Evolutionary conservation across 768 basidiomycete species (phyloP).

Genomic region (Pisolithus tinctorius): DNA sequence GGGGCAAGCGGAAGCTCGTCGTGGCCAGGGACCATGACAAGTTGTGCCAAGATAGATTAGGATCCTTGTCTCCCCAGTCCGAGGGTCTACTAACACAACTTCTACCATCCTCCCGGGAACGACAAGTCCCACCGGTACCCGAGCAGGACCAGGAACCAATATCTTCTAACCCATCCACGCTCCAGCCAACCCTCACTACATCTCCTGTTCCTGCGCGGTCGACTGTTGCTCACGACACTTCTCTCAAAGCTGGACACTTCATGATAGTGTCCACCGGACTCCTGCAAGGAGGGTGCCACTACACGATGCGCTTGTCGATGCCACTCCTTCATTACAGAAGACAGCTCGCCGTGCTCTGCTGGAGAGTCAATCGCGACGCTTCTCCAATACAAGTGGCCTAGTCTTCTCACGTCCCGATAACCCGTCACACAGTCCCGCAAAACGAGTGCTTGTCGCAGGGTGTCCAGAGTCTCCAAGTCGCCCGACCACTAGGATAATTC

Average conservation of each 20-base stretch:
- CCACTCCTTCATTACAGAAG: conserved; percentile 45
- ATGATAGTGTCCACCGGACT: conserved; percentile 39
- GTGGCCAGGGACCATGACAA: too few species aligned
- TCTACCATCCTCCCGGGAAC: too few species aligned
- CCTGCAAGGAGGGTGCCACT: conserved; percentile 63
- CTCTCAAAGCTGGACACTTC: conserved; percentile 28
- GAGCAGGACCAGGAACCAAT: too few species aligned
- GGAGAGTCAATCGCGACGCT: conserved; percentile 17
- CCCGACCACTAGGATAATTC: conserved; percentile 14
- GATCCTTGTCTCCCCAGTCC: too few species aligned
- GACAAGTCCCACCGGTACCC: too few species aligned
- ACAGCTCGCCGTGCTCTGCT: conserved; percentile 27
- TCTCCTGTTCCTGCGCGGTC: conserved; percentile 24
- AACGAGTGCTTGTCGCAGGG: conserved; percentile 25
- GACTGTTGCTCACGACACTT: conserved; percentile 12
- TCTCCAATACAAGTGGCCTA: conserved; percentile 15
- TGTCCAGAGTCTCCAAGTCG: conserved; percentile 23
- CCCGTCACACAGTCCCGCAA: conserved; percentile 31
- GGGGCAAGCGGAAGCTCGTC: too few species aligned
- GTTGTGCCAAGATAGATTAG: too few species aligned
- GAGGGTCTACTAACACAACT: conserved; percentile 35
- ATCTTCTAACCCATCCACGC: too few species aligned
- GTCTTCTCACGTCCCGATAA: conserved; percentile 38
- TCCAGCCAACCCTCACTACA: too few species aligned
- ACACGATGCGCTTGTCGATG: conserved; percentile 42